A percentile compares a stretch with the other conserved stretches of the same genome.
These are phyloP conservation scores for Candida dendrica DNA, from an alignment of 805 yeast species.

Conservation along the genomic window DNA sequence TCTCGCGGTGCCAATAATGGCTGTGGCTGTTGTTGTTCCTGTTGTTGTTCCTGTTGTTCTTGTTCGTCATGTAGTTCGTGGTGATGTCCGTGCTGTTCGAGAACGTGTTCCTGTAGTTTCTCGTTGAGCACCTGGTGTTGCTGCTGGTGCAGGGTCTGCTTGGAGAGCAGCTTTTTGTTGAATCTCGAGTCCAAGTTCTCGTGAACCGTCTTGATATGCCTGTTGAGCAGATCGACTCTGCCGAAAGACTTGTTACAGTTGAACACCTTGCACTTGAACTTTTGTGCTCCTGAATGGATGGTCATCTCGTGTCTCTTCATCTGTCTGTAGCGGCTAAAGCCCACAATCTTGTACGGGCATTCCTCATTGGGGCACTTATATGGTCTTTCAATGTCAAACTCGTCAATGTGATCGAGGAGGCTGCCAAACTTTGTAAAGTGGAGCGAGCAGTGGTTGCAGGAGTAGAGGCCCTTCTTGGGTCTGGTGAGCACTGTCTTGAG, in stretches of 20 bases:
- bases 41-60: neutral
- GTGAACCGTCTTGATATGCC: conserved; percentile 29
- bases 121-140: neutral
- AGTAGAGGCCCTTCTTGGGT: conserved; percentile 30
- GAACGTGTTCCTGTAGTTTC: neutral
- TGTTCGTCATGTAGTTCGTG: too few relatives aligned
- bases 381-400: conserved; percentile 23
- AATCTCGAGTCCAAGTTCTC: conserved; percentile 33
- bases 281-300: conserved; percentile 22
- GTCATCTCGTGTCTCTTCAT: conserved; percentile 25
- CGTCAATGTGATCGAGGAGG: conserved; percentile 31
- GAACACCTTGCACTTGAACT: conserved; percentile 65
- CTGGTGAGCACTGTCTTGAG: conserved; percentile 18
- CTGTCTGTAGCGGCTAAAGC: conserved; percentile 30
- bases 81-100: neutral
- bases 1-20: neutral
- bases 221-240: conserved; percentile 25
- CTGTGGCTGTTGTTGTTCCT: neutral
- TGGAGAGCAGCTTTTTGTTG: conserved; percentile 22
- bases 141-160: neutral
- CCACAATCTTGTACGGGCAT: conserved; percentile 37
- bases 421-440: conserved; percentile 23
- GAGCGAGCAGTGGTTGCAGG: conserved; percentile 30
- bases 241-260: conserved; percentile 67
- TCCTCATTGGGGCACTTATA: conserved; percentile 24